These are phyloP conservation scores for Claviceps fusiformis DNA, from an alignment of 2,329 filamentous ascomycete genomes.

Conservation along the genomic window DNA sequence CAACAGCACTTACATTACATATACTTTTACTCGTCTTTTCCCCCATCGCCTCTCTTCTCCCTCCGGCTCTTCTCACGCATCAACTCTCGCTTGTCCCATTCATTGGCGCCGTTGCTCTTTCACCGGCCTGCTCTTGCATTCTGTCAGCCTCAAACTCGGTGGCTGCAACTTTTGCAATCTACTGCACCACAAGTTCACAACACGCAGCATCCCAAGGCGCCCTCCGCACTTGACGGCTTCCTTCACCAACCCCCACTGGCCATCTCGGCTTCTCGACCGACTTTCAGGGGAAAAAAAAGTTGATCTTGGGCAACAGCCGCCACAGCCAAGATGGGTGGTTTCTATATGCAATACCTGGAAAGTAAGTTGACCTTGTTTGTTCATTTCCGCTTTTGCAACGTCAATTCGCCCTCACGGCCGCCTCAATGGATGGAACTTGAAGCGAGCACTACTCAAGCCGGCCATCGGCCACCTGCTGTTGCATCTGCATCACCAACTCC, in stretches of 20 bases:
- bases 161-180: not conserved
- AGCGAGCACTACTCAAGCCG: too few relatives aligned
- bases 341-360: conserved; percentile 61
- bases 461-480: too few relatives aligned
- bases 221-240: too few relatives aligned
- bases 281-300: not conserved
- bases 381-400: not conserved
- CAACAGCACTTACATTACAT: not conserved
- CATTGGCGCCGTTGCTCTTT: conserved; percentile 43
- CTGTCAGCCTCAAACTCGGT: not conserved
- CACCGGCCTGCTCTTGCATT: conserved; percentile 5
- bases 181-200: not conserved
- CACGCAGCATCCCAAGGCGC: not conserved
- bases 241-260: too few relatives aligned
- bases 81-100: conserved; percentile 12
- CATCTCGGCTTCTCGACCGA: not conserved
- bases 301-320: not conserved
- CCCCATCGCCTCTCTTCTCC: not conserved
- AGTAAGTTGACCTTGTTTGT: conserved; percentile 41
- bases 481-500: not conserved
- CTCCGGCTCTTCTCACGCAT: conserved; percentile 1
- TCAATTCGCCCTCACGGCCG: not conserved
- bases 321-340: conserved; percentile 42
- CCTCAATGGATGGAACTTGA: not conserved
- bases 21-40: conserved; percentile 6